Evolutionary conservation across 2,329 filamentous ascomycete species (phyloP), one percentile per base, ranked within the genome.

Genomic region (Diplodia corticola): DNA sequence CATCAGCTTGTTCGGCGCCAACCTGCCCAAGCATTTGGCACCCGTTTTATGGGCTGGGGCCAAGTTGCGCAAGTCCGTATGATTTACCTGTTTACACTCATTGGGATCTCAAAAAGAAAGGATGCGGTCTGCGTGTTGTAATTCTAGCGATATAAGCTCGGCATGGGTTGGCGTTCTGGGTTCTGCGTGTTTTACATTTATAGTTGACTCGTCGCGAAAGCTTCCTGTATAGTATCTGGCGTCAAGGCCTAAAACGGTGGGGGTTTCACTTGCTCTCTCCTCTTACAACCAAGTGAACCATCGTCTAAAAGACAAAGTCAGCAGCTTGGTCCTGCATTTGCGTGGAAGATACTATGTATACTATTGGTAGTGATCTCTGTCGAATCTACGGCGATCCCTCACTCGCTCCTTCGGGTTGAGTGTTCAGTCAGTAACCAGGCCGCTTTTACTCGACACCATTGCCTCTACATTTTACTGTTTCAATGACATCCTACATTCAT

Each of bases 1-100:
- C 65, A 75, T 79, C 51, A 83, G 80, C 65, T 72, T 85, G 0
- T 84, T 84, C 69, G 82, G 82, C 1, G 80, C 83, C 65, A 83
- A 84, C 69, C 78, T 83, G 69, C 80, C 82, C 3, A 81, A 78
- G 59, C 82, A 84, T 68, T 75, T 84, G 26, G 82, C 82, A 46
- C 83, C 83, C 0, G 79, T 84, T 4, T 70, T 84, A 60, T 82
- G 81, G 80, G 80, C 81, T 20, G 82, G 81, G 12, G 80, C 82
- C 4, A 75, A 75, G 57, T 69, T 84, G 67, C 70, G 80, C 66
- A 81, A 82, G 66, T 73, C 75, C 22, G 77, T 81, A 33, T 65
- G 50, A 57, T 54, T 17, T 4, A 35, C 7, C n/a, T 15, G n/a
- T 28, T 15, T 51, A 35, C 37, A 22, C 17, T 20, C 17, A 35